Percentiles rank a stretch among this genome's conserved stretches.
Evolutionary conservation across 331 rosid species (phyloP).

Genomic region (Saraca asoca): DNA sequence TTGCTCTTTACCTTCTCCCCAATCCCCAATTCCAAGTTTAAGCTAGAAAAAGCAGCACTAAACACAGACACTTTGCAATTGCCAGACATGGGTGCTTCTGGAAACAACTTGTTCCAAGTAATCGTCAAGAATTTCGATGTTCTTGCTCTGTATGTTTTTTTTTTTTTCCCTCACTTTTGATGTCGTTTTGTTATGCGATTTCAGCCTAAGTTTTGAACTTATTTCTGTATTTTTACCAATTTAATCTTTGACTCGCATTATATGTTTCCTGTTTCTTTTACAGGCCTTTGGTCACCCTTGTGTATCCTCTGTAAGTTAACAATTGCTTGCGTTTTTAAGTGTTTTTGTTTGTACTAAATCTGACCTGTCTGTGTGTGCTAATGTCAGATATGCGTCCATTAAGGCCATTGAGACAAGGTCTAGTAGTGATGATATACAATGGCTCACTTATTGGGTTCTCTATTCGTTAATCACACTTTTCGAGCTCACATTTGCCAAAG

Average conservation of each 20-base stretch:
- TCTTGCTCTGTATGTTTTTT: constrained; percentile 70
- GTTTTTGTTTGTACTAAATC: constrained; percentile 9
- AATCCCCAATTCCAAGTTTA: too few species aligned
- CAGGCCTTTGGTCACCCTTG: constrained; percentile 86
- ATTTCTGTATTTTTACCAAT: neutral
- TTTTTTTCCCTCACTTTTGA: neutral
- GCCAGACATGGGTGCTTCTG: constrained; percentile 58
- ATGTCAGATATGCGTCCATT: constrained; percentile 72
- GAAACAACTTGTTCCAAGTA: constrained; percentile 73
- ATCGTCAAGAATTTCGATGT: constrained; percentile 79
- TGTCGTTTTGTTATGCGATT: neutral
- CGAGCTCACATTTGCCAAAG: constrained; percentile 89
- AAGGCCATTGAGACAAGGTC: constrained; percentile 88
- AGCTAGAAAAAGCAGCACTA: neutral
- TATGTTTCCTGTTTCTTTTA: neutral
- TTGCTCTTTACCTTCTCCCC: too few species aligned
- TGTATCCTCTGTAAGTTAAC: constrained; percentile 82
- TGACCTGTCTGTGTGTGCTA: constrained; percentile 10
- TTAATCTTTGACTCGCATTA: neutral
- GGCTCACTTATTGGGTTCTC: constrained; percentile 97
- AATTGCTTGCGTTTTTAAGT: too few species aligned
- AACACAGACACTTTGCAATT: neutral
- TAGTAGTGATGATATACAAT: constrained; percentile 76
- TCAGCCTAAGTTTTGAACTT: neutral
- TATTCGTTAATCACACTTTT: constrained; percentile 83